Evolutionary conservation across 495 filamentous ascomycete genomes (phyloP), one percentile per base, ranked within the genome.

Genomic region (Penicillium taxi): DNA sequence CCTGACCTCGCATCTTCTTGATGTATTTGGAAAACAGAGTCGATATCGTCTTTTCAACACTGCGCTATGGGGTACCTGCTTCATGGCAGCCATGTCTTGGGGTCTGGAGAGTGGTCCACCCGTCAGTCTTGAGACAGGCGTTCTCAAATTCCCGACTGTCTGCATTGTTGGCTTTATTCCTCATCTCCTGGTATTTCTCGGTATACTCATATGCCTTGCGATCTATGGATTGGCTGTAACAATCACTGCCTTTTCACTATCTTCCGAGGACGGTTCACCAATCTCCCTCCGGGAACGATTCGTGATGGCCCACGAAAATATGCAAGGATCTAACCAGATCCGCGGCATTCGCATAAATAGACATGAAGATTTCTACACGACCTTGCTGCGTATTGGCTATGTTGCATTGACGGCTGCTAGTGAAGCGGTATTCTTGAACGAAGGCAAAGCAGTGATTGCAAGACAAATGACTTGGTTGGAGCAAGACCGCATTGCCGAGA

Each of bases 151-250:
- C 44, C 91, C 91, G 12, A 96, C 89, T 0, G 88, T 96, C 21
- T 95, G 84, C 56, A 85, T 96, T 30, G 79, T 98, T 26, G 88
- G 90, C 1, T 94, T 96, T 51, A 84, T 96, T 27, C 91, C 91
- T 0, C 93, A 98, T 53, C 59, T 96, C 1, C 64, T 94, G 11
- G 81, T 96, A 15, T 55, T 96, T 2, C 44, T 70, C 2, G 93
- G 90, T 0, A 94, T 95, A 23, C 32, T 75, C 11, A 58, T 77
- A 9, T 96, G 91, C 52, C 66, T 67, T 2, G 38, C 56, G 6
- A 89, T 98, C 21, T 98, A 96, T 50, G 56, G 50, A 1, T 41
- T 94, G 4, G 88, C 90, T 1, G 58, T 96, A 12, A 20, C 78
- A 0, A 67, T 96, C 4, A 87, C 86, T 0, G 81, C 84, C 2